These are phyloP conservation scores for Alternaria infectoria DNA, from an alignment of 2,329 filamentous ascomycete species.

Conservation along the genomic window DNA sequence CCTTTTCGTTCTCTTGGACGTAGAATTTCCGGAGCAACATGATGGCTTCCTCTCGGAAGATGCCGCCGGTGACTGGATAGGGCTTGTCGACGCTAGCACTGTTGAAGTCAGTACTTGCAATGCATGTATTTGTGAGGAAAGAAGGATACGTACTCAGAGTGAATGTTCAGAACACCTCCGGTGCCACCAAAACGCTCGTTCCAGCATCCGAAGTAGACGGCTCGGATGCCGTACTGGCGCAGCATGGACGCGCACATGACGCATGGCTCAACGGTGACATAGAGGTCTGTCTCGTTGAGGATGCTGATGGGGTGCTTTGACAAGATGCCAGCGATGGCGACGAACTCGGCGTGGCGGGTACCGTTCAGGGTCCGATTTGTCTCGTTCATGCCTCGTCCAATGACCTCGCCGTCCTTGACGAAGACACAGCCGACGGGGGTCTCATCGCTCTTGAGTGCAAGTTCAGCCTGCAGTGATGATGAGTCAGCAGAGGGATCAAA, in stretches of 20 bases:
- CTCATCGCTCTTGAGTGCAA: conserved; percentile 82
- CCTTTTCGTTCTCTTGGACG: conserved; percentile 94
- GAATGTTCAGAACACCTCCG: conserved; percentile 88
- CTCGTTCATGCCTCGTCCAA: conserved; percentile 94
- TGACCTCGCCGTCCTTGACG: conserved; percentile 77
- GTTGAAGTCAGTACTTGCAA: conserved; percentile 31
- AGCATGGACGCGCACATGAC: conserved; percentile 98
- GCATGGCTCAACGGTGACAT: conserved; percentile 97
- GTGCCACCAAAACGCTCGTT: conserved; percentile 98
- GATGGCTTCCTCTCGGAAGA: conserved; percentile 91
- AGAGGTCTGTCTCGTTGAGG: conserved; percentile 77
- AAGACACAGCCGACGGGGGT: conserved; percentile 97
- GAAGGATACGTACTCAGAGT: conserved; percentile 63
- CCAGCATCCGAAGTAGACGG: conserved; percentile 91
- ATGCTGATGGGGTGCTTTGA: conserved; percentile 70
- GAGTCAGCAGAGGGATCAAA: conserved; percentile 25
- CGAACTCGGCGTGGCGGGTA: conserved; percentile 93
- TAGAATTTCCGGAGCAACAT: conserved; percentile 93
- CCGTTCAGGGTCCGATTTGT: conserved; percentile 70
- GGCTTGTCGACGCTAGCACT: conserved; percentile 74
- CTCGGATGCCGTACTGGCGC: conserved; percentile 83
- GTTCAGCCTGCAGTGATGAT: conserved; percentile 68
- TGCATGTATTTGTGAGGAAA: not conserved
- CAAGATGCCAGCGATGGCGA: conserved; percentile 75
- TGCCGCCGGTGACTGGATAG: conserved; percentile 83